Evolutionary conservation across 768 basidiomycete species (phyloP).

Genomic region (Melanogaster broomeanus): DNA sequence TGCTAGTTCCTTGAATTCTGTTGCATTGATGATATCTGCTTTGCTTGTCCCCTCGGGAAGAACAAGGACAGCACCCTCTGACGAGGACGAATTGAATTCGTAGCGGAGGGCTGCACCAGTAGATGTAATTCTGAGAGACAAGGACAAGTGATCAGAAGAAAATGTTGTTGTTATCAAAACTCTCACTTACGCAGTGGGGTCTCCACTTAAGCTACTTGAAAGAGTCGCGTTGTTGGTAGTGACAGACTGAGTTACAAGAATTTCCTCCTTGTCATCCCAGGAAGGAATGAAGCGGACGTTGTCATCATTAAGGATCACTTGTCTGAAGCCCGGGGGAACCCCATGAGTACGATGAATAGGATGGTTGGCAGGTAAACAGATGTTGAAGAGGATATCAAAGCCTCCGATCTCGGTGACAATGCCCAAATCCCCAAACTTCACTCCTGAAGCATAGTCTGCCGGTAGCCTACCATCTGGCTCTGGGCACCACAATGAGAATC

Average conservation of each 20-base stretch:
- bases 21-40: constrained; percentile 25
- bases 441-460: constrained; percentile 26
- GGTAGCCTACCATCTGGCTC: constrained; percentile 28
- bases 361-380: constrained; percentile 32
- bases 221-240: not conserved
- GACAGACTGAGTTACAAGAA: not conserved
- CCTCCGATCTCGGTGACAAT: constrained; percentile 35
- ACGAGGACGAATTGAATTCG: constrained; percentile 17
- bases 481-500: constrained; percentile 39
- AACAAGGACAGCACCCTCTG: constrained; percentile 34
- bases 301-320: constrained; percentile 14
- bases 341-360: constrained; percentile 29
- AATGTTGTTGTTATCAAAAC: not conserved
- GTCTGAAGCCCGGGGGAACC: constrained; percentile 32
- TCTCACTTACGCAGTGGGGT: not conserved
- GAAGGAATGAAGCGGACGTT: not conserved
- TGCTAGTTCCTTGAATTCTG: constrained; percentile 27
- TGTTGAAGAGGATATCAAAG: constrained; percentile 42
- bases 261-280: not conserved
- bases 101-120: not conserved
- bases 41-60: constrained; percentile 35
- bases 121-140: no score
- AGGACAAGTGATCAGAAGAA: not conserved
- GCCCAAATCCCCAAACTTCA: constrained; percentile 42
- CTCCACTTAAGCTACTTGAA: not conserved